These are phyloP conservation scores for Cercospora berteroae DNA, from an alignment of 2,329 filamentous ascomycete species.

Conservation along the genomic window DNA sequence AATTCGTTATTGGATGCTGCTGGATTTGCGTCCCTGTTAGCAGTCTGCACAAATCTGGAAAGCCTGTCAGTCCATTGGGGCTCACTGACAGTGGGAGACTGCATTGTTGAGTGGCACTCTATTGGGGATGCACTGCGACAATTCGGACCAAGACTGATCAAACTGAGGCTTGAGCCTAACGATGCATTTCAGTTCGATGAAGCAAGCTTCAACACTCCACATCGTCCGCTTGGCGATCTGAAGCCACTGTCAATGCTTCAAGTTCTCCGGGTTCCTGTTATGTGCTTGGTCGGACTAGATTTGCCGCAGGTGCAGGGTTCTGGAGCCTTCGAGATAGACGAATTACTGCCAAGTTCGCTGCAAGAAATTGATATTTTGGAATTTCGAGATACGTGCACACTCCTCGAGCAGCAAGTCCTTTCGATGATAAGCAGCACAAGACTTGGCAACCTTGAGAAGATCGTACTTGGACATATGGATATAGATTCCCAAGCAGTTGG, in stretches of 20 bases:
- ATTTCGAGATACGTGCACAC: neutral
- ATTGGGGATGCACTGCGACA: constrained; percentile 11
- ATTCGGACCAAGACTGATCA: neutral
- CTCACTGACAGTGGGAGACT: constrained; percentile 5
- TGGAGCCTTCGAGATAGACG: neutral
- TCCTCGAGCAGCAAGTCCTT: neutral
- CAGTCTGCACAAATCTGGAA: constrained; percentile 1
- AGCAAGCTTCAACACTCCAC: neutral
- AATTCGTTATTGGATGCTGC: constrained; percentile 10
- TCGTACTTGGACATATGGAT: neutral
- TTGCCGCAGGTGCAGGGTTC: neutral
- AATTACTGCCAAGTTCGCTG: neutral
- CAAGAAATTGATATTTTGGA: neutral
- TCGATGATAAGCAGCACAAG: neutral
- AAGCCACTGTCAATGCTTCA: constrained; percentile 3
- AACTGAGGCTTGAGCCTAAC: constrained; percentile 4
- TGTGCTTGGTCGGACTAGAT: constrained; percentile 2
- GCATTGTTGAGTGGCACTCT: constrained; percentile 1
- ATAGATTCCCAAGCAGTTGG: neutral
- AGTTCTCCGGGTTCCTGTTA: constrained; percentile 1
- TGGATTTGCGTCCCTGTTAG: neutral
- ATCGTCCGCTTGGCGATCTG: constrained; percentile 7
- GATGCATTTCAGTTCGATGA: constrained; percentile 3
- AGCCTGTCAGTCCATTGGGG: constrained; percentile 8
- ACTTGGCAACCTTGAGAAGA: neutral